phyloP scores from a whole-genome alignment of 352 stramenopile species.

The Globisporangium okanoganense region DNA sequence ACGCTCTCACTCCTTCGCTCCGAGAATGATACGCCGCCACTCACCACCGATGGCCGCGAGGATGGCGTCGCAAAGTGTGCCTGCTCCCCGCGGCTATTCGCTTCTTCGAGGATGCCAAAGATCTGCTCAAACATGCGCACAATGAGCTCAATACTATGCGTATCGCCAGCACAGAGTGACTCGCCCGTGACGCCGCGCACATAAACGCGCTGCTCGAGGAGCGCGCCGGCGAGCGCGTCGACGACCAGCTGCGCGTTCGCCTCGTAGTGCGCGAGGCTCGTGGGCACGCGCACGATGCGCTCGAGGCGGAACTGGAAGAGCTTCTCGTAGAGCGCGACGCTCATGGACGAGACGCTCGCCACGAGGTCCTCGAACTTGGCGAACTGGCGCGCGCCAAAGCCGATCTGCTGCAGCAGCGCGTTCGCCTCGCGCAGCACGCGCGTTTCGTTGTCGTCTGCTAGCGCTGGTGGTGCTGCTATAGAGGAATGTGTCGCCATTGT shows the following conservation, averaged over 20 bases:
- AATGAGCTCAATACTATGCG: slow-evolving; percentile 43
- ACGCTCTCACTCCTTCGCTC: neutral
- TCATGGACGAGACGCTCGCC: slow-evolving; percentile 88
- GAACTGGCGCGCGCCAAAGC: slow-evolving; percentile 82
- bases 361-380: slow-evolving; percentile 68
- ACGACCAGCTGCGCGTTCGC: slow-evolving; percentile 86
- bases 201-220: slow-evolving; percentile 62
- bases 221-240: slow-evolving; percentile 59
- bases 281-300: slow-evolving; percentile 59
- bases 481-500: neutral
- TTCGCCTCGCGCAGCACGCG: slow-evolving; percentile 56
- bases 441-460: neutral
- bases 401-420: slow-evolving; percentile 66
- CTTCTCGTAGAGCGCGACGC: slow-evolving; percentile 89
- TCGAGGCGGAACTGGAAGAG: slow-evolving; percentile 86
- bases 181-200: slow-evolving; percentile 51
- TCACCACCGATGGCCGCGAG: neutral
- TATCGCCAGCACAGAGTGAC: slow-evolving; percentile 46
- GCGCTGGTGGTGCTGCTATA: neutral
- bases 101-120: slow-evolving; percentile 46
- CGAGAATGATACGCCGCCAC: neutral
- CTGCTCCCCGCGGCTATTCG: slow-evolving; percentile 22
- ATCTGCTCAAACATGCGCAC: slow-evolving; percentile 59
- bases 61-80: neutral
- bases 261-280: slow-evolving; percentile 68